phyloP scores from a whole-genome alignment of 2,329 filamentous ascomycete genomes.

The Parastagonospora nodorum region DNA sequence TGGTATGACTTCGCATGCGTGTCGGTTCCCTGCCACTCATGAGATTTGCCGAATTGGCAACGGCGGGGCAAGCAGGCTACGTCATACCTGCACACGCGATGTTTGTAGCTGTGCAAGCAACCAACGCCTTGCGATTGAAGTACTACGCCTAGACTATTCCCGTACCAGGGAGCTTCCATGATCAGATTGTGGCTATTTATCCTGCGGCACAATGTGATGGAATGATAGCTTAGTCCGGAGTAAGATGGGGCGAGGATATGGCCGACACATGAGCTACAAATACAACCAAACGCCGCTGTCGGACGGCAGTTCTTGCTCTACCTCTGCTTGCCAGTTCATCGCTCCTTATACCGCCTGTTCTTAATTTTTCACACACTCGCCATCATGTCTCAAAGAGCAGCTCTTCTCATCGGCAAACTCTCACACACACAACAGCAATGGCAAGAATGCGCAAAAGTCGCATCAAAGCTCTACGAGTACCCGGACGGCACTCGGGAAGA shows the following conservation, averaged over 20 bases:
- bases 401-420: conserved; percentile 54
- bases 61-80: too few relatives aligned
- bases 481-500: conserved; percentile 58
- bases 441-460: conserved; percentile 44
- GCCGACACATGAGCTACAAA: conserved; percentile 13
- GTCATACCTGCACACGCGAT: too few relatives aligned
- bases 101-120: too few relatives aligned
- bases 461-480: conserved; percentile 56
- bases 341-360: not conserved
- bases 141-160: too few relatives aligned
- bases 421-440: conserved; percentile 54
- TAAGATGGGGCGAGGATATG: conserved; percentile 21
- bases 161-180: too few relatives aligned
- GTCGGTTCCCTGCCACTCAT: too few relatives aligned
- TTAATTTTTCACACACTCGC: not conserved
- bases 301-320: not conserved
- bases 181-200: too few relatives aligned
- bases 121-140: too few relatives aligned
- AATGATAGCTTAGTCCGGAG: conserved; percentile 16
- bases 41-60: too few relatives aligned
- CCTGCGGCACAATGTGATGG: not conserved
- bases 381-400: conserved; percentile 42
- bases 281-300: conserved; percentile 20
- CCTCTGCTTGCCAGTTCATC: not conserved
- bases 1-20: too few relatives aligned